Evolutionary conservation across 2,329 filamentous ascomycete genomes (phyloP), one percentile per base, ranked within the genome.

Genomic region (Diaporthe nobilis): DNA sequence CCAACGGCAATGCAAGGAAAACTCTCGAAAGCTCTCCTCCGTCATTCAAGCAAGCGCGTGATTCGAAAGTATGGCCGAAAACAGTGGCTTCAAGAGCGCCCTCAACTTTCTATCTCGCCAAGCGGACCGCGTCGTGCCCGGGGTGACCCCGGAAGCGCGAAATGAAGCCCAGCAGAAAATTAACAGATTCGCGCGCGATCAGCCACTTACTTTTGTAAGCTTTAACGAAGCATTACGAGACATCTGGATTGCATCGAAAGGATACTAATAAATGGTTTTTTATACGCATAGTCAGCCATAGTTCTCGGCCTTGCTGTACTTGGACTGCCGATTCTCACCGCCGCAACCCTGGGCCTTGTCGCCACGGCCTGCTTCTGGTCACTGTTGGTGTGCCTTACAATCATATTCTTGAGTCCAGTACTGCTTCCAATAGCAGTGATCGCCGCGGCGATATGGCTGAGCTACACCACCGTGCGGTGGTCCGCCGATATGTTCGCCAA

Each of bases 191-290:
- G 44, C 63, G 13, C 63, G 3, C 22, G 47, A 37, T 12, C 28
- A 15, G 39, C 44, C 63, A 25, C 25, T 68, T 3, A 17, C 28
- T 68, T 37, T 51, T 39, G 63, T 51, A 39, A 68, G 63, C 22
- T 13, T 2, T 3, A 47, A 25, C 6, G 8, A 13, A 1, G 6
- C 7, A 37, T 17, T 8, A n/a, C 1, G 4, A 4, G 9, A 15
- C 22, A 9, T 9, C 2, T 39, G 0, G 2, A 6, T 1, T 25
- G 31, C 8, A 4, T 20, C 5, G 5, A 1, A 17, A 34, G 4
- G 22, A 6, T 68, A 3, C 63, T 51, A 10, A 68, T 13, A 25
- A 51, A n/a, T 2, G 10, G 5, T 2, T 15, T 17, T 25, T 37
- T 3, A 15, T 51, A n/a, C 25, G 13, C 22, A 13, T n/a, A 68